Conservation (phyloP, 2,329 filamentous ascomycete genomes). For the Dactylonectria estremocensis region DNA sequence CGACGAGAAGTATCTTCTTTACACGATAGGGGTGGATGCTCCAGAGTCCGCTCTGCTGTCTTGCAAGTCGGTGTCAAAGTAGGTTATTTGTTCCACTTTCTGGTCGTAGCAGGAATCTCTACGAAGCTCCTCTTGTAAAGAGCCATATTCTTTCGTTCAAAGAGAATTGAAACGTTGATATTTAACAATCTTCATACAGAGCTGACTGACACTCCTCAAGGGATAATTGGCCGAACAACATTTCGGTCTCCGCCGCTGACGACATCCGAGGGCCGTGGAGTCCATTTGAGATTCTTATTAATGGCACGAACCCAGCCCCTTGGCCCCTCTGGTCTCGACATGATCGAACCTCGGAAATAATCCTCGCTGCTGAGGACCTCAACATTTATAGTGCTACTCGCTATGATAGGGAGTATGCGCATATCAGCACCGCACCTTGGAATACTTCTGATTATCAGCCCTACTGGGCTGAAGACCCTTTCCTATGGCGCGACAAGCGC, state of each 20-base stretch:
- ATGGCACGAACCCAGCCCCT: constrained; percentile 59
- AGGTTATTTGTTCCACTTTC: constrained; percentile 20
- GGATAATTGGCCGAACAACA: constrained; percentile 39
- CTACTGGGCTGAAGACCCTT: constrained; percentile 50
- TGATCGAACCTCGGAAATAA: constrained; percentile 23
- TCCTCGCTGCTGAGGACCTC: constrained; percentile 32
- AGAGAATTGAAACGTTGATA: neutral
- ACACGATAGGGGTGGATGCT: constrained; percentile 57
- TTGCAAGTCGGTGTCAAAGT: neutral
- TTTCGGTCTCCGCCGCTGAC: constrained; percentile 45
- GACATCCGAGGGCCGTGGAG: constrained; percentile 40
- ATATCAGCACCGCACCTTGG: constrained; percentile 31
- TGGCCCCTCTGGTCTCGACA: constrained; percentile 51
- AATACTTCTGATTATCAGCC: constrained; percentile 35
- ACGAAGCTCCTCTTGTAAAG: neutral
- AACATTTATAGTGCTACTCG: constrained; percentile 26
- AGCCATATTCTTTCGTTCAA: neutral
- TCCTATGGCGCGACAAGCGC: constrained; percentile 53
- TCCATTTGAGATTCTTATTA: constrained; percentile 25
- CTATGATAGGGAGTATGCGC: constrained; percentile 10
- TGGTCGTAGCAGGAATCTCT: neutral
- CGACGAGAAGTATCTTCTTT: constrained; percentile 61
- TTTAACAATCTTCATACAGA: neutral
- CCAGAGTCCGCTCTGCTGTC: constrained; percentile 4
- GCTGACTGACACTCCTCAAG: neutral